Evolutionary conservation across 1,284 basidiomycete species (phyloP).

Genomic region (Agaricales sp.): DNA sequence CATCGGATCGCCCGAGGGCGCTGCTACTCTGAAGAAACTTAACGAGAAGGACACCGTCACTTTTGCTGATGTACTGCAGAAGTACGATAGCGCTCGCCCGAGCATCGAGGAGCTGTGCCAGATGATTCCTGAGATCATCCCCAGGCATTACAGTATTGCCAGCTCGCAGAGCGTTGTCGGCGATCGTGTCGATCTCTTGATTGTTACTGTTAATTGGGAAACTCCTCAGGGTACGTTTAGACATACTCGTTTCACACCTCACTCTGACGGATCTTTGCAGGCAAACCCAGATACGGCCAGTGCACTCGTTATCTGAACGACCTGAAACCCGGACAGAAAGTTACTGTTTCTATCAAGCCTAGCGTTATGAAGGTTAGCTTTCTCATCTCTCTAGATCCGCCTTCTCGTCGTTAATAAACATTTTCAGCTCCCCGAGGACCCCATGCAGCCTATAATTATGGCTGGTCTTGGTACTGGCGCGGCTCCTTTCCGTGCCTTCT

Average conservation of each 20-base stretch:
- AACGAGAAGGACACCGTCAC: constrained; percentile 92
- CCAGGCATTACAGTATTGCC: constrained; percentile 97
- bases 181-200: constrained; percentile 86
- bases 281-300: constrained; percentile 80
- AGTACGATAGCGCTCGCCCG: constrained; percentile 76
- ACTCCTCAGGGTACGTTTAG: constrained; percentile 65
- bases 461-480: constrained; percentile 97
- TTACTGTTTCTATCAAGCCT: constrained; percentile 97
- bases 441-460: constrained; percentile 93
- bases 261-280: constrained; percentile 26
- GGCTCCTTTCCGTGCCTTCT: constrained; percentile 97
- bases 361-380: constrained; percentile 91
- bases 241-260: constrained; percentile 2
- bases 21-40: constrained; percentile 90
- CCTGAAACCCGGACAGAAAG: constrained; percentile 80
- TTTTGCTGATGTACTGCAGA: constrained; percentile 81
- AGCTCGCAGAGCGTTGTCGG: constrained; percentile 93
- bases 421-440: constrained; percentile 68
- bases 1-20: constrained; percentile 89
- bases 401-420: neutral
- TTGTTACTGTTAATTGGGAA: constrained; percentile 95
- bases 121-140: constrained; percentile 89
- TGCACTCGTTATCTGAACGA: constrained; percentile 92
- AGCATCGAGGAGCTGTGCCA: constrained; percentile 80
- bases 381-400: neutral